Conservation (phyloP, 352 stramenopile species). For the Pythium folliculosum region DNA sequence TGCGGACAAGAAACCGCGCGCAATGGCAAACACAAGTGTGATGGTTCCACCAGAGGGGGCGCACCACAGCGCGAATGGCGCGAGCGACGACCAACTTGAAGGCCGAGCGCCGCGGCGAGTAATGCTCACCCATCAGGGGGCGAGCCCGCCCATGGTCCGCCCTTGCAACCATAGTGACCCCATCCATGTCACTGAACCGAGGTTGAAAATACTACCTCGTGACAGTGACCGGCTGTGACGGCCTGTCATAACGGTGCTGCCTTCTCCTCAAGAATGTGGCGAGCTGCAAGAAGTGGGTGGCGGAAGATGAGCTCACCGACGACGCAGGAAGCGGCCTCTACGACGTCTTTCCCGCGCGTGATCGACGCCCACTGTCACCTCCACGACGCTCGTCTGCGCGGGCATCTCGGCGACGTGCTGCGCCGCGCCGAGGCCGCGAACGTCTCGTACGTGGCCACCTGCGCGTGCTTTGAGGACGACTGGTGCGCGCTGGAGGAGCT, state of each 20-base stretch:
- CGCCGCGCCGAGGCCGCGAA: slow-evolving; percentile 34
- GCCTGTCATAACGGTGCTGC: background rate
- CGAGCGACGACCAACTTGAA: slow-evolving; percentile 12
- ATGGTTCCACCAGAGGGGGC: background rate
- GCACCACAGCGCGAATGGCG: background rate
- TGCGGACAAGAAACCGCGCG: slow-evolving; percentile 11
- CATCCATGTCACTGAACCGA: slow-evolving; percentile 6
- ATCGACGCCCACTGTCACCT: slow-evolving; percentile 78
- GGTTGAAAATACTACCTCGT: background rate
- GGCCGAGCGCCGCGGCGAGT: background rate
- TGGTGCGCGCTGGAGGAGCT: slow-evolving; percentile 50
- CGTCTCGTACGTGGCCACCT: slow-evolving; percentile 58
- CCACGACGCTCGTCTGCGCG: slow-evolving; percentile 51
- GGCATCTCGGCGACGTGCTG: slow-evolving; percentile 32
- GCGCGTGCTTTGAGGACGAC: slow-evolving; percentile 63
- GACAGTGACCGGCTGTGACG: background rate
- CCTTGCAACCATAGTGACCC: slow-evolving; percentile 1
- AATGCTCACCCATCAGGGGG: slow-evolving; percentile 2
- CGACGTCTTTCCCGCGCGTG: slow-evolving; percentile 19
- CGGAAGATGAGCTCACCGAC: slow-evolving; percentile 4
- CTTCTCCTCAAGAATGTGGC: too few relatives aligned
- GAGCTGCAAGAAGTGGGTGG: background rate
- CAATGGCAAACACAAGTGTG: background rate
- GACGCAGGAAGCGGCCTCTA: background rate
- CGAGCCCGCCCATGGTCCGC: background rate